A percentile compares a stretch with the other conserved stretches of the same genome.
Conservation (phyloP, 2,329 filamentous ascomycete species). For the Penicillium occitanis region DNA sequence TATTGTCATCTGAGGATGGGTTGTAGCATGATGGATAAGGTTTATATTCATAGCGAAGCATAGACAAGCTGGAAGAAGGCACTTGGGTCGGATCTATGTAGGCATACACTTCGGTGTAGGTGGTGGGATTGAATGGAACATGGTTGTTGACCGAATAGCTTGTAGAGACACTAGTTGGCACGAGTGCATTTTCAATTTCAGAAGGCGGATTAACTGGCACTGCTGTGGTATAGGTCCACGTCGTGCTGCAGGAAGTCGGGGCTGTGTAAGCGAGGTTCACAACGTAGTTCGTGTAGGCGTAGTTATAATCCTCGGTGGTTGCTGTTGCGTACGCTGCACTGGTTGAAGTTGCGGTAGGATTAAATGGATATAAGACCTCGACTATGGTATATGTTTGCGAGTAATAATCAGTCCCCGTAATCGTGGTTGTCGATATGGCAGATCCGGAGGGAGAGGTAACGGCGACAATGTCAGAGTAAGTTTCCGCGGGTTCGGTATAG, state of each 20-base stretch:
- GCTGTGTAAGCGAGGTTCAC: conserved; percentile 33
- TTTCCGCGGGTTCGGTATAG: conserved; percentile 1
- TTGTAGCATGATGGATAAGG: conserved; percentile 20
- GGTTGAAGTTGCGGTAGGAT: conserved; percentile 23
- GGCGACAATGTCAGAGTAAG: conserved; percentile 25
- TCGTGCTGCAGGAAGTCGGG: conserved; percentile 30
- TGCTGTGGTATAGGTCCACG: conserved; percentile 30
- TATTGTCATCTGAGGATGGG: conserved; percentile 9
- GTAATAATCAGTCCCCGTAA: conserved; percentile 22
- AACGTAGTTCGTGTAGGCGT: conserved; percentile 27
- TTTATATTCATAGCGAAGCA: conserved; percentile 26
- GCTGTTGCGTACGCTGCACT: conserved; percentile 14
- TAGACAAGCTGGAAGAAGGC: conserved; percentile 24
- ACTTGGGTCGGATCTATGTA: conserved; percentile 34
- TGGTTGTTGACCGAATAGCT: conserved; percentile 28
- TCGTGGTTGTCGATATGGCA: conserved; percentile 30
- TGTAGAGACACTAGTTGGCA: conserved; percentile 26
- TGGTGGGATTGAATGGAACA: conserved; percentile 29
- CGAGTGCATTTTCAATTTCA: conserved; percentile 24
- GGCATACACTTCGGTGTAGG: conserved; percentile 28
- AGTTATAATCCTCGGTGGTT: conserved; percentile 8
- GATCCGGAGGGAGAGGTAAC: conserved; percentile 28
- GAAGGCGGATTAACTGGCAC: conserved; percentile 26
- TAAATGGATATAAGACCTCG: conserved; percentile 31
- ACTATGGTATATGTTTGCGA: conserved; percentile 27